Evolutionary conservation across 2,329 filamentous ascomycete species (phyloP), one percentile per base, ranked within the genome.

Genomic region (Phaeoacremonium minimum): DNA sequence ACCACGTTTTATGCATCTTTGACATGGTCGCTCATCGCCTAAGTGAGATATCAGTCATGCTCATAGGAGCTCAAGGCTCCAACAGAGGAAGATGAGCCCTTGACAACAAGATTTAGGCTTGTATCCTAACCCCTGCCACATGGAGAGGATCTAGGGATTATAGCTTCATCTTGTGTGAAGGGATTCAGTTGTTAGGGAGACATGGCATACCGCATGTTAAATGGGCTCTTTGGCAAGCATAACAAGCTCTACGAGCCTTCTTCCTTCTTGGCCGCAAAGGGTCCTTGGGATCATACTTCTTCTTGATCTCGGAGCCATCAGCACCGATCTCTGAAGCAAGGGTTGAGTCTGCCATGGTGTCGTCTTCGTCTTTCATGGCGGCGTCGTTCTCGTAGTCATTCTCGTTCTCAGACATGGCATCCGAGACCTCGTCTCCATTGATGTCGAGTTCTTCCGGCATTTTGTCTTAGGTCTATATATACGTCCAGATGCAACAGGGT

Each of bases 21-120:
- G 80, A 58, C 93, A 98, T 36, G 93, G 93, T 50, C 93, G 78
- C 61, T 98, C 91, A 59, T 98, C 93, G 53, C 91, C 93, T 97
- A 55, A 35, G 44, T 43, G 46, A 43, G 29, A 38, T 47, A 43
- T 53, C 43, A 56, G 49, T 61, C 41, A 33, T 30, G 36, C 20
- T 16, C 20, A 14, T 36, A 13, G 30, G 13, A 4, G 26, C 15
- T 30, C 11, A 9, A n/a, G n/a, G n/a, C n/a, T n/a, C n/a, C n/a
- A n/a, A n/a, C n/a, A n/a, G n/a, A n/a, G n/a, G n/a, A n/a, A n/a
- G n/a, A n/a, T n/a, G n/a, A n/a, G n/a, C n/a, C n/a, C n/a, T n/a
- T n/a, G n/a, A n/a, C n/a, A n/a, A n/a, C n/a, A n/a, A n/a, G n/a
- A n/a, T n/a, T n/a, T n/a, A n/a, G n/a, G n/a, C n/a, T n/a, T n/a